A percentile compares a stretch with the other conserved stretches of the same genome.
Evolutionary conservation across 2,329 filamentous ascomycete species (phyloP).

Genomic region (Talaromyces amestolkiae): DNA sequence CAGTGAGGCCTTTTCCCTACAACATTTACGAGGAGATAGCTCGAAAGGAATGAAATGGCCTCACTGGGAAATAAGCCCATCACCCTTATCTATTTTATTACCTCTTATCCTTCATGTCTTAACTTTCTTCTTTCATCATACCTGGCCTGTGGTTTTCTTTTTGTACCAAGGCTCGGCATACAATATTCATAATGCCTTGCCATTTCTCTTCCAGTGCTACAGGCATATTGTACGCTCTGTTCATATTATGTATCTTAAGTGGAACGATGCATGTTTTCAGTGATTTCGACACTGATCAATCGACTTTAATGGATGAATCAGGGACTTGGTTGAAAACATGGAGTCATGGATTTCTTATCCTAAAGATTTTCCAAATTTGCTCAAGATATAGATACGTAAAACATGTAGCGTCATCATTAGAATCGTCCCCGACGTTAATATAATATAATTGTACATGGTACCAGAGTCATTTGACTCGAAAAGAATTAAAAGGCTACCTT

Average conservation of each 20-base stretch:
- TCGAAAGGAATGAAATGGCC: not conserved
- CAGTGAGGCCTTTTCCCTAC: not conserved
- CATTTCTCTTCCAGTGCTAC: conserved; percentile 16
- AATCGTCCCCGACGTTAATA: not conserved
- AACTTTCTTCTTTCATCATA: conserved; percentile 17
- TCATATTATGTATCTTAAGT: conserved; percentile 20
- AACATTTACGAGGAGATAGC: not conserved
- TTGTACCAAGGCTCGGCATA: conserved; percentile 14
- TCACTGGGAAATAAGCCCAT: not conserved
- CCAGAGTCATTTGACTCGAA: not conserved
- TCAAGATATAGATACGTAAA: not conserved
- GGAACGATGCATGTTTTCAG: conserved; percentile 15
- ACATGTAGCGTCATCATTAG: not conserved
- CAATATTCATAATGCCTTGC: conserved; percentile 8
- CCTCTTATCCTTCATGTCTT: conserved; percentile 18
- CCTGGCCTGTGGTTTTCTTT: conserved; percentile 16
- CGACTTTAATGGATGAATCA: not conserved
- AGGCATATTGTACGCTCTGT: conserved; percentile 16
- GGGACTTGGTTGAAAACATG: not conserved
- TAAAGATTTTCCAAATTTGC: not conserved
- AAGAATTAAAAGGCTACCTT: not conserved
- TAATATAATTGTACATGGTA: not conserved
- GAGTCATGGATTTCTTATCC: not conserved
- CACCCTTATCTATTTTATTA: conserved; percentile 10
- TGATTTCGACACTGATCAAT: conserved; percentile 6